Percentiles rank a stretch among this genome's conserved stretches.
Evolutionary conservation across 2,329 filamentous ascomycete species (phyloP).

Genomic region (Exophiala lecanii-corni): DNA sequence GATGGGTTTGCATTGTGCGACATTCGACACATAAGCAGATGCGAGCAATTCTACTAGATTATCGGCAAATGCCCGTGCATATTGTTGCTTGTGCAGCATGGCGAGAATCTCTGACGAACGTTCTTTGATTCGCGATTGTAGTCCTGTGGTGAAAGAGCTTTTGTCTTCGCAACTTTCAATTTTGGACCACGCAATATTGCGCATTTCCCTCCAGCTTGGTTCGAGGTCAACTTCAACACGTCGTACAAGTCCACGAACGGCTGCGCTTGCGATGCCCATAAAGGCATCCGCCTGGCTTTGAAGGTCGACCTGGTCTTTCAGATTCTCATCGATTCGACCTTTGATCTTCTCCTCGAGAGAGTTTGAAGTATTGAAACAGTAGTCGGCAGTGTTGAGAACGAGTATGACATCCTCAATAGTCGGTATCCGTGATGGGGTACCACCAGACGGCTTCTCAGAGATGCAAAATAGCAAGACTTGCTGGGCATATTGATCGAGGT

Average conservation of each 20-base stretch:
- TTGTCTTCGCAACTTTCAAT: conserved; percentile 93
- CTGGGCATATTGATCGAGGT: conserved; percentile 92
- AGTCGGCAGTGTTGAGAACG: conserved; percentile 94
- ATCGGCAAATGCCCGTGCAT: conserved; percentile 90
- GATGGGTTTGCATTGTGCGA: conserved; percentile 84
- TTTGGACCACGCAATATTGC: conserved; percentile 88
- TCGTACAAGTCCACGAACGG: conserved; percentile 77
- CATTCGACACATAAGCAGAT: conserved; percentile 71
- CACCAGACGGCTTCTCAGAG: conserved; percentile 53
- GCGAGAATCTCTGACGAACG: conserved; percentile 70
- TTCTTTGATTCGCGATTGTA: conserved; percentile 67
- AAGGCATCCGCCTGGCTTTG: conserved; percentile 93
- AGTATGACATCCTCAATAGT: conserved; percentile 71
- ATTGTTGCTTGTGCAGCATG: conserved; percentile 82
- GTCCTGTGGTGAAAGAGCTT: conserved; percentile 81
- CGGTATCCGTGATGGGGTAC: conserved; percentile 49
- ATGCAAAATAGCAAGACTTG: conserved; percentile 76
- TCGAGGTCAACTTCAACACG: conserved; percentile 80
- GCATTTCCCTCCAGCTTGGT: conserved; percentile 92
- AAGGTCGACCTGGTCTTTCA: conserved; percentile 73
- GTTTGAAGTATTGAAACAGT: conserved; percentile 89
- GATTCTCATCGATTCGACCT: conserved; percentile 75
- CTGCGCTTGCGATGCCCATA: conserved; percentile 86
- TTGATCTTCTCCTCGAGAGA: conserved; percentile 95
- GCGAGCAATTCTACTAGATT: conserved; percentile 88